Evolutionary conservation across 306 rosid genomes (phyloP), one percentile per base, ranked within the genome.

Genomic region (Cicer cuneatum): DNA sequence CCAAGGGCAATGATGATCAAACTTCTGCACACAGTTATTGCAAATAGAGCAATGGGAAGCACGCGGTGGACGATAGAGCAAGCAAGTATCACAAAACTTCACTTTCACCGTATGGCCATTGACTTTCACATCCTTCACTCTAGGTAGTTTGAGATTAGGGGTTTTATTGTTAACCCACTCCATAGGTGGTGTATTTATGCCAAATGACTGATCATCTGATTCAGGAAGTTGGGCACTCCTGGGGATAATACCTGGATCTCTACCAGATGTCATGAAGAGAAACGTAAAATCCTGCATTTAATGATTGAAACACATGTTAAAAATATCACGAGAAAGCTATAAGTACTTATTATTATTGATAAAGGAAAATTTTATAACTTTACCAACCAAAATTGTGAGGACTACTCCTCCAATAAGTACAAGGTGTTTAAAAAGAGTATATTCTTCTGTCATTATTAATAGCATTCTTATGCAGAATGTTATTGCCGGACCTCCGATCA

Each of bases 1-100:
- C 98, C 98, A 91, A 13, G 97, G 98, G 82, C 97, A 93, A 60
- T 93, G 98, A 76, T 93, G 98, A 87, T 93, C 98, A 52, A 93
- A 91, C 81, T 93, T 93, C 66, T 89, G 93, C 51, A 93, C 98
- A 73, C 98, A 93, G 62, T 93, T 93, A 78, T 93, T 91, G 86
- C 98, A 93, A 41, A 93, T 82, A 3, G 98, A 91, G 64, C 98
- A 93, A 82, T 93, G 98, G 43, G 98, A 93, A 48, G 97, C 98
- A 1, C 98, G 92, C 0, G 98, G 96, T 7, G 93, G 98, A 40
- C 98, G 96, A 83, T 89, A 93, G 6, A 91, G 72, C 71, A 89
- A 82, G 78, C 98, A 93, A 52, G 98, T 93, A 47, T 93, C 98
- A 48, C 98, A 93, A 71, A 89, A 91, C 47, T 93, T 93, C 39